A percentile compares a stretch with the other conserved stretches of the same genome.
Evolutionary conservation across 2,329 filamentous ascomycete genomes (phyloP).

Genomic region (Exophiala lecanii-corni): DNA sequence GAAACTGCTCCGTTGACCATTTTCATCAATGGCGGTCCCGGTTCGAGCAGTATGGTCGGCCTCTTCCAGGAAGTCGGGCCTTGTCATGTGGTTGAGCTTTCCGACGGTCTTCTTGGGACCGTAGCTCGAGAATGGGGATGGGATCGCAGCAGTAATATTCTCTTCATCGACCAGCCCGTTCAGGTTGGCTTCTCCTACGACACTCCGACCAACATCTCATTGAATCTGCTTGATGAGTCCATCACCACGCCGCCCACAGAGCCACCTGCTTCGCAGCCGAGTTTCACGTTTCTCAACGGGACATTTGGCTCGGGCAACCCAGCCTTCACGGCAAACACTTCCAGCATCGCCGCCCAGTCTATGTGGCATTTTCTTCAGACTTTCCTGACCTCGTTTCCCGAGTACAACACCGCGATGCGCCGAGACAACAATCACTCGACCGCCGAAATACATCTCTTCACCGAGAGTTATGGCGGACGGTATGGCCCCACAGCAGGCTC

Average conservation of each 20-base stretch:
- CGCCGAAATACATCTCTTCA: constrained; percentile 59
- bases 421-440: constrained; percentile 34
- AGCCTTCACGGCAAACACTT: constrained; percentile 52
- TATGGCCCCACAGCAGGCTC: constrained; percentile 63
- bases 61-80: constrained; percentile 49
- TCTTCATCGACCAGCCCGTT: constrained; percentile 45
- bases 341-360: constrained; percentile 52
- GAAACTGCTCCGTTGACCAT: constrained; percentile 46
- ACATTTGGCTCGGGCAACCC: constrained; percentile 58
- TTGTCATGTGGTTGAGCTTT: constrained; percentile 36
- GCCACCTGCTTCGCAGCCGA: constrained; percentile 27
- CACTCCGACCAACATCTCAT: constrained; percentile 38
- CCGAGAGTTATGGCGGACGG: constrained; percentile 66
- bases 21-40: constrained; percentile 52
- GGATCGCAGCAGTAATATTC: constrained; percentile 41
- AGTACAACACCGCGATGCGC: constrained; percentile 49
- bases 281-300: constrained; percentile 50
- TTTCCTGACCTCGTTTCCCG: constrained; percentile 55
- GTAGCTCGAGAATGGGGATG: constrained; percentile 46
- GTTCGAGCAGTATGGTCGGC: constrained; percentile 49
- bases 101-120: constrained; percentile 40
- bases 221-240: constrained; percentile 34
- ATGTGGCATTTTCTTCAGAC: constrained; percentile 58
- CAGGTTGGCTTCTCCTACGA: constrained; percentile 51
- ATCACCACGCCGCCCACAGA: constrained; percentile 30